These are phyloP conservation scores for Metschnikowia henanensis DNA, from an alignment of 805 yeast genomes.

Conservation along the genomic window DNA sequence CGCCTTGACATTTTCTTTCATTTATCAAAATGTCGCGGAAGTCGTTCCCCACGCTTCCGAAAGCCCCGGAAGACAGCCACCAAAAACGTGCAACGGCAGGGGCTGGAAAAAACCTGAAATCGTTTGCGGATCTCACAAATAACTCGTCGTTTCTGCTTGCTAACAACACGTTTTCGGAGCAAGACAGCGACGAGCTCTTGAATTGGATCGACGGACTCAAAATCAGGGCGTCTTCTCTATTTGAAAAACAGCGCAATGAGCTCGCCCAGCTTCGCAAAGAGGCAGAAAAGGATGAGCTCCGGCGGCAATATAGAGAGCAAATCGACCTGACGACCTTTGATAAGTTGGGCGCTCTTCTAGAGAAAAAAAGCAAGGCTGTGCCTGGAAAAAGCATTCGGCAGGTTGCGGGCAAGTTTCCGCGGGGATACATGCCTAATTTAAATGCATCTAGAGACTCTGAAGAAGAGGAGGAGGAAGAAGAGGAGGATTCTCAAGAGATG, in stretches of 20 bases:
- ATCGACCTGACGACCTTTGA: constrained; percentile 30
- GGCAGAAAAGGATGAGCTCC: constrained; percentile 19
- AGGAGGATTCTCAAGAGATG: background rate
- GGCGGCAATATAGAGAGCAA: constrained; percentile 19
- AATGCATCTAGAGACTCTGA: background rate
- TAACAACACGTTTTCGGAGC: constrained; percentile 6
- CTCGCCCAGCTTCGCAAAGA: constrained; percentile 12
- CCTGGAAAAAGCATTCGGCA: background rate
- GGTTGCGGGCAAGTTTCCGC: background rate
- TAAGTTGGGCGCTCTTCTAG: constrained; percentile 19
- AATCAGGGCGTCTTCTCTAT: constrained; percentile 12
- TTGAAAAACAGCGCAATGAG: constrained; percentile 14
- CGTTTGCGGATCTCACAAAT: background rate
- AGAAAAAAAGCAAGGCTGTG: background rate
- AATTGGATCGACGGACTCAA: constrained; percentile 20
- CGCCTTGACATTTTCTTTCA: too few species aligned
- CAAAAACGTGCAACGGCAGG: background rate
- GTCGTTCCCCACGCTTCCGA: constrained; percentile 5
- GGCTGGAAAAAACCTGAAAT: background rate
- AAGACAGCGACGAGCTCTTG: constrained; percentile 12
- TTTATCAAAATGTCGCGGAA: background rate
- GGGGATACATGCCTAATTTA: background rate
- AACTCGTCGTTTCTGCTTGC: constrained; percentile 3
- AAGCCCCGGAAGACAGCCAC: background rate
- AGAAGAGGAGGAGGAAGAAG: background rate